phyloP scores from a whole-genome alignment of 495 filamentous ascomycete species.

The Penicillium verhagenii region DNA sequence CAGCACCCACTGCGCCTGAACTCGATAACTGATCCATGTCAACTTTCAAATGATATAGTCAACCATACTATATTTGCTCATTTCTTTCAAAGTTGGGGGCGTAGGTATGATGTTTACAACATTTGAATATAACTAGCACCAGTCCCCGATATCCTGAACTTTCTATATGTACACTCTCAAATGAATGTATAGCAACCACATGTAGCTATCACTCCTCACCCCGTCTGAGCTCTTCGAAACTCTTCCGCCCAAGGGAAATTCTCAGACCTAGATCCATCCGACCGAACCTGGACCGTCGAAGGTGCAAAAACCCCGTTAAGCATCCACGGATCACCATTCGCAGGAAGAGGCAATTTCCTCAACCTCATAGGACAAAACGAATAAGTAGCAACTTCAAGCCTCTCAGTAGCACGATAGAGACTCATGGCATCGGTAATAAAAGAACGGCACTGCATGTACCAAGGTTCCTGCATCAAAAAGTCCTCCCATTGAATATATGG shows the following conservation, averaged over 20 bases:
- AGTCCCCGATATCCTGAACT: no score
- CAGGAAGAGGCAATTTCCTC: slow-evolving; percentile 4
- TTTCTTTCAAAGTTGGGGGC: no score
- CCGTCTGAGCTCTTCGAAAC: not conserved
- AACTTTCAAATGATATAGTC: no score
- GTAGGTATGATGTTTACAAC: no score
- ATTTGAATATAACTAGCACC: not conserved
- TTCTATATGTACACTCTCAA: no score
- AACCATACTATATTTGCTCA: no score
- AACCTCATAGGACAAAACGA: slow-evolving; percentile 7
- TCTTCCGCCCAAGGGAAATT: slow-evolving; percentile 15
- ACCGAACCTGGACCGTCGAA: not conserved
- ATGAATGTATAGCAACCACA: no score
- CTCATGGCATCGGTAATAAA: slow-evolving; percentile 10
- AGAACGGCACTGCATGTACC: slow-evolving; percentile 6
- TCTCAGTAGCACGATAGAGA: slow-evolving; percentile 6
- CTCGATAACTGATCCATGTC: no score
- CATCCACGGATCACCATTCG: slow-evolving; percentile 10
- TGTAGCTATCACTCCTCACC: not conserved
- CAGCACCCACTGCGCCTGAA: no score
- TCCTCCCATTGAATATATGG: slow-evolving; percentile 10
- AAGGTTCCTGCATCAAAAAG: slow-evolving; percentile 2
- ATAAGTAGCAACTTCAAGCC: slow-evolving; percentile 12
- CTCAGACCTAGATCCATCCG: slow-evolving; percentile 9
- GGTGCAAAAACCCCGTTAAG: slow-evolving; percentile 12